These are phyloP conservation scores for Torrubiella hemipterigena DNA, from an alignment of 2,329 filamentous ascomycete genomes.

Conservation along the genomic window DNA sequence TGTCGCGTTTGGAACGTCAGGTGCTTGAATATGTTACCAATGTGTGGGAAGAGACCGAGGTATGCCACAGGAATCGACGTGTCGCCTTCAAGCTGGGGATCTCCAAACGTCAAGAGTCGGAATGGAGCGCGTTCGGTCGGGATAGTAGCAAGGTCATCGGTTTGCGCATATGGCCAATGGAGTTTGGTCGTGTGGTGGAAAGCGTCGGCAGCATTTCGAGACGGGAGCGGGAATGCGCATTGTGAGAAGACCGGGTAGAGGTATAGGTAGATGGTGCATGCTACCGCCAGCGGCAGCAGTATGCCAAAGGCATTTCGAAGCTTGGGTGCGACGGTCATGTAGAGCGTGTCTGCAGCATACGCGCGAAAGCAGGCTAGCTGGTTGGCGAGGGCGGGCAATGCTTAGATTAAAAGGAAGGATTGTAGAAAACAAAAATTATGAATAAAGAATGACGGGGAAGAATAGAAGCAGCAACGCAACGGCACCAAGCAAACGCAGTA, in stretches of 20 bases:
- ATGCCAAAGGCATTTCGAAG: slow-evolving; percentile 46
- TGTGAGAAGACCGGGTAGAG: slow-evolving; percentile 70
- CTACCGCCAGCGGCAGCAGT: slow-evolving; percentile 49
- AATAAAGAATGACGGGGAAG: no score
- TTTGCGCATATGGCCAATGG: slow-evolving; percentile 25
- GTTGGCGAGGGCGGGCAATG: no score
- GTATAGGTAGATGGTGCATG: slow-evolving; percentile 70
- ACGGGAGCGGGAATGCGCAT: slow-evolving; percentile 64
- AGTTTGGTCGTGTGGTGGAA: slow-evolving; percentile 24
- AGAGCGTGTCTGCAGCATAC: no score
- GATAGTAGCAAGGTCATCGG: slow-evolving; percentile 10
- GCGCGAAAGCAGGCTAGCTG: no score
- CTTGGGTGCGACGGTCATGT: slow-evolving; percentile 40
- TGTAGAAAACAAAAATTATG: no score
- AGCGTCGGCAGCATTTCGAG: slow-evolving; percentile 18
- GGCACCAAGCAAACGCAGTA: no score
- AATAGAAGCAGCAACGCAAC: no score
- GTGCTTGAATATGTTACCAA: slow-evolving; percentile 32
- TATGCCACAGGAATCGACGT: slow-evolving; percentile 59
- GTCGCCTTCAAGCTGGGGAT: slow-evolving; percentile 90
- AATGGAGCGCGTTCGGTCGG: slow-evolving; percentile 52
- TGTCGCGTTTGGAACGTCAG: slow-evolving; percentile 33
- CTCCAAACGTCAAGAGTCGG: slow-evolving; percentile 74
- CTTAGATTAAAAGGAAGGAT: no score
- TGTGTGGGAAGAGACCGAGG: slow-evolving; percentile 40